Base-by-base conservation (phyloP, 2,329 filamentous ascomycete genomes). In the Sarocladiaceae sp. region DNA sequence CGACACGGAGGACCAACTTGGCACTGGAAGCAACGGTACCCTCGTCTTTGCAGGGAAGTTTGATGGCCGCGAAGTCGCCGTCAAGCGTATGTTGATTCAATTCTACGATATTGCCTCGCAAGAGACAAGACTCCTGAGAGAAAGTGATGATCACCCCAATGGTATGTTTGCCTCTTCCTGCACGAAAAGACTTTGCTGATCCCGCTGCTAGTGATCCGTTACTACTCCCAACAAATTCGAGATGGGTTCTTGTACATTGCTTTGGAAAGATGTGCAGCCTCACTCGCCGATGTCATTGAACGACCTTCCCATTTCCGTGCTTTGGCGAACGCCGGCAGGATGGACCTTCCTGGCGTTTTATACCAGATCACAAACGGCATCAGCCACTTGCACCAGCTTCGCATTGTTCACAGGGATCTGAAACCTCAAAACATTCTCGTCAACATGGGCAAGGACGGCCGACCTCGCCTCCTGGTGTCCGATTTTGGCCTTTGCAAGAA, bases 401-500 rank as follows among this genome's bases (percentile, higher is more conserved):
- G 94, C 55, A 97, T 99, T 63, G 95, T 99, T 3, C 94, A 99
- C 66, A 88, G 94, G 51, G 94, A 99, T 64, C 81, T 99, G 62
- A 99, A 99, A 67, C 94, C 94, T 1, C 94, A 99, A 63, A 99
- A 99, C 60, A 97, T 99, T 49, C 77, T 99, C 1, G 91, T 97
- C 54, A 82, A 84, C 29, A 84, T 86, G 73, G 84, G 79, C 58
- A 84, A 86, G 59, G 79, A 84, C 54, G 82, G 82, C 37, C 82
- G 78, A 31, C 86, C 91, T 22, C 86, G 93, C n/a, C 78, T 99
- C 33, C 82, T 99, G 4, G 96, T 99, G 31, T 97, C 94, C 0
- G 94, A 99, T 67, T 99, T 99, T 70, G 94, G 94, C 5, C 81
- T 99, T 1, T 97, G 94, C 68, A 99, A 97, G 76, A 97, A 97